Evolutionary conservation across 768 basidiomycete species (phyloP).

Genomic region (Xerocomus potaroensis): DNA sequence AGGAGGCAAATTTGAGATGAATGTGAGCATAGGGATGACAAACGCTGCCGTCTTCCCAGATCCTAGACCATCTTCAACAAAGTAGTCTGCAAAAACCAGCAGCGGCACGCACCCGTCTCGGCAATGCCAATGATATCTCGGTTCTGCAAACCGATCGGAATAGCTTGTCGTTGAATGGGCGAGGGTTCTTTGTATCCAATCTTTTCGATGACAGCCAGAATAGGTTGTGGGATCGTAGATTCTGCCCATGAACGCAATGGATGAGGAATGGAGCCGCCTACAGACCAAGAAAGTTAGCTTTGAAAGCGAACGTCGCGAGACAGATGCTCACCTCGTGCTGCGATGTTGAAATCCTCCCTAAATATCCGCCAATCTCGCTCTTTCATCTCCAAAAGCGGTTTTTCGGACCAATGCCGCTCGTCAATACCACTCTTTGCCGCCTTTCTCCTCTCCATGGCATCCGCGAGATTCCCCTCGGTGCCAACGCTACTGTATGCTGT

Average conservation of each 20-base stretch:
- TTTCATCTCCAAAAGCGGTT: slow-evolving; percentile 85
- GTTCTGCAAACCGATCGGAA: slow-evolving; percentile 96
- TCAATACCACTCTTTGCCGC: slow-evolving; percentile 81
- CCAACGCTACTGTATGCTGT: slow-evolving; percentile 32
- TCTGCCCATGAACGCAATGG: slow-evolving; percentile 92
- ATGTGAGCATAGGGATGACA: slow-evolving; percentile 95
- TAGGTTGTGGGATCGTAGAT: slow-evolving; percentile 70
- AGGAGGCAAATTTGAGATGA: slow-evolving; percentile 81
- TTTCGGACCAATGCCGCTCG: slow-evolving; percentile 98
- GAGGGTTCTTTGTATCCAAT: slow-evolving; percentile 98
- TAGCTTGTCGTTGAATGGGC: slow-evolving; percentile 96
- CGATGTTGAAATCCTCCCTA: slow-evolving; percentile 96
- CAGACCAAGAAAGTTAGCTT: not conserved
- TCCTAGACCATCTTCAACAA: slow-evolving; percentile 43
- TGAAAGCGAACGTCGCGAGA: not conserved
- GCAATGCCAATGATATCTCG: slow-evolving; percentile 98
- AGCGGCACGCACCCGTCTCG: slow-evolving; percentile 72
- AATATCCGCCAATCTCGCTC: slow-evolving; percentile 99
- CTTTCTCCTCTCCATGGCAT: slow-evolving; percentile 76
- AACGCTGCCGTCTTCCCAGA: slow-evolving; percentile 99
- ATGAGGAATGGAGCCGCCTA: slow-evolving; percentile 91
- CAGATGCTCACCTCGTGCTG: slow-evolving; percentile 66
- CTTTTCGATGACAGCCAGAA: slow-evolving; percentile 80
- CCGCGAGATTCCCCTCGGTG: slow-evolving; percentile 58
- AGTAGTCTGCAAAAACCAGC: not conserved